Percentiles rank a stretch among this genome's conserved stretches.
phyloP scores from a whole-genome alignment of 164 flowering plant species.

The Cinnamomum chago region DNA sequence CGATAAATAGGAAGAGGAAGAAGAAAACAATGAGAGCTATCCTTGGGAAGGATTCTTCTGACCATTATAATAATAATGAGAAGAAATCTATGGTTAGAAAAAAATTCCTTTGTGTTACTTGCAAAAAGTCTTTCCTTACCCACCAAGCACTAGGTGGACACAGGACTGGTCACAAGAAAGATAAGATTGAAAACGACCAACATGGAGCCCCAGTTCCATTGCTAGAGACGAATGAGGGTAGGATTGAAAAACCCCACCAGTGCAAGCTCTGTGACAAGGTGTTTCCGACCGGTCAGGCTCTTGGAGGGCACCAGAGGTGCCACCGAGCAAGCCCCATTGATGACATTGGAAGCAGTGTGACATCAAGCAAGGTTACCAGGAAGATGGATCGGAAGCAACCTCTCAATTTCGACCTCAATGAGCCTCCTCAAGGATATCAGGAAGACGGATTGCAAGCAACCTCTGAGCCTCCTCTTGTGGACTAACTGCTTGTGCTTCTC shows the following conservation, averaged over 20 bases:
- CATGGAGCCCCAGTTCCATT: background rate
- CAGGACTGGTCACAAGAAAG: constrained; percentile 40
- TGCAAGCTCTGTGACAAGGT: constrained; percentile 46
- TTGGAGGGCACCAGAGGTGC: constrained; percentile 65
- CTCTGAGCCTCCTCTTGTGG: background rate
- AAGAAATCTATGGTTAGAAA: background rate
- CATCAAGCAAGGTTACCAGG: background rate
- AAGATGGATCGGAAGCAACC: background rate
- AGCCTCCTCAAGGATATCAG: background rate
- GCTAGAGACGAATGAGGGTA: constrained; percentile 6
- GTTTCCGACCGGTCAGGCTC: constrained; percentile 52
- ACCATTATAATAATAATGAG: background rate
- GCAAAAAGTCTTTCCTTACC: background rate
- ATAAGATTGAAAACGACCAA: background rate
- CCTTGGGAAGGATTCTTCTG: background rate
- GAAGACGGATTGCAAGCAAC: background rate
- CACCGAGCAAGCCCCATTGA: constrained; percentile 26
- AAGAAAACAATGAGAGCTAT: constrained; percentile 38
- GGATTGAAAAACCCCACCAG: constrained; percentile 30
- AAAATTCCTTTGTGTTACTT: background rate
- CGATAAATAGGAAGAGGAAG: background rate
- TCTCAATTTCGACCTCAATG: background rate
- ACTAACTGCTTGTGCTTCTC: too few species aligned
- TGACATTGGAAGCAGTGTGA: background rate
- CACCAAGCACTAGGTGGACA: background rate